Evolutionary conservation across 164 flowering plant species (phyloP).

Genomic region (Aristolochia contorta): DNA sequence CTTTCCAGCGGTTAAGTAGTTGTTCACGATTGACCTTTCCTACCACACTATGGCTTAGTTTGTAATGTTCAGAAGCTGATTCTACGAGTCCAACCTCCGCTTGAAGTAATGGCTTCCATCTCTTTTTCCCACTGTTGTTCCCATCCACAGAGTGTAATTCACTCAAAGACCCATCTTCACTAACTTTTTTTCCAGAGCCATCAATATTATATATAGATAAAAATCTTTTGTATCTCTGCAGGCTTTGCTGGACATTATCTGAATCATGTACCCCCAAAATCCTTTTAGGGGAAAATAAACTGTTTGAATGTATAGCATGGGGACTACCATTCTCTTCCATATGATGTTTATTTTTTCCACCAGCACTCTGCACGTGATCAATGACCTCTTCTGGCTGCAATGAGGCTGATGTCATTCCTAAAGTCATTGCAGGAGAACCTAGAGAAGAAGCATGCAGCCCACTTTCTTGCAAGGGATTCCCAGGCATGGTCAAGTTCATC

Average conservation of each 20-base stretch:
- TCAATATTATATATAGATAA: conserved; percentile 10
- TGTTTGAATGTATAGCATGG: conserved; percentile 8
- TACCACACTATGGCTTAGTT: conserved; percentile 10
- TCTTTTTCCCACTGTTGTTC: conserved; percentile 16
- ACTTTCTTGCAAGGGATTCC: too few relatives aligned
- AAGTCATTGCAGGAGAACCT: background rate
- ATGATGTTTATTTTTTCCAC: conserved; percentile 13
- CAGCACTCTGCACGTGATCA: conserved; percentile 15
- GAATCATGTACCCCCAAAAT: conserved; percentile 4
- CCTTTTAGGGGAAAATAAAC: conserved; percentile 10
- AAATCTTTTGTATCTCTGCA: conserved; percentile 3
- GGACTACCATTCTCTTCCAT: conserved; percentile 6
- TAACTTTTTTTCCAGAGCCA: conserved; percentile 29
- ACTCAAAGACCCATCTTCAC: conserved; percentile 16
- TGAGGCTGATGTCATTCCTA: background rate
- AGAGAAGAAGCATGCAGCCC: too few relatives aligned
- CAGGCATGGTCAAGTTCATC: too few relatives aligned
- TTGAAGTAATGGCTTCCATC: conserved; percentile 21
- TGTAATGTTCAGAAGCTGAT: conserved; percentile 8
- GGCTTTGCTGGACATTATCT: conserved; percentile 5
- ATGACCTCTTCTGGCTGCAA: conserved; percentile 8
- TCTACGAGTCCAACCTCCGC: conserved; percentile 13
- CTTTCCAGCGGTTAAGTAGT: conserved; percentile 22
- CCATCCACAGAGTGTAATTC: conserved; percentile 16
- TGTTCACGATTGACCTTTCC: conserved; percentile 12